Evolutionary conservation across 164 flowering plant genomes (phyloP), one percentile per base, ranked within the genome.

Genomic region (Warburgia ugandensis): DNA sequence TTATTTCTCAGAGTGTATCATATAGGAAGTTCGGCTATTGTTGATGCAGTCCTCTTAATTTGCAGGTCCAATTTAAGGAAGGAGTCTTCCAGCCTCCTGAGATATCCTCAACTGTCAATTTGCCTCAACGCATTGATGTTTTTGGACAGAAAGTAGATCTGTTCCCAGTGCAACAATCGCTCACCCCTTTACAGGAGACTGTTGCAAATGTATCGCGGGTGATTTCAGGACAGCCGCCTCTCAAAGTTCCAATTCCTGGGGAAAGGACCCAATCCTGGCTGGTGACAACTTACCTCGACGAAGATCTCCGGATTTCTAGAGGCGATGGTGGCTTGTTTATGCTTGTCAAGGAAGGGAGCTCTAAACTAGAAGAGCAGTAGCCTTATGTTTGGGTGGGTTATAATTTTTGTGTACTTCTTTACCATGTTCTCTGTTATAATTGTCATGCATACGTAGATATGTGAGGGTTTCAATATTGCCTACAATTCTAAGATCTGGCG

Each of bases 261-360:
- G 74, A 84, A 1, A 64, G 94, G 59, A 10, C 75, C 32, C 61
- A 55, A 16, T 92, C 99, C 17, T 92, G 90, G 86, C 91, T 92
- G 46, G 63, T 92, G 12, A 81, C 54, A 6, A 83, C 95, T 13
- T 92, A 81, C 69, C 91, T 92, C 16, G 96, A 92, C 37, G 58
- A 80, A 42, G 96, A 92, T 61, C 48, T 88, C 23, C 73, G 95
- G 17, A 92, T 92, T 29, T 82, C 95, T 11, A 80, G 95, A 68
- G 99, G 99, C 5, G 99, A 92, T 62, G 96, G 99, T 40, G 99
- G 99, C 36, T 81, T 87, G 52, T 92, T 92, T 56, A 81, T 88
- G 42, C 99, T 92, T 41, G 95, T 67, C 45, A 85, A 70, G 74
- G 89, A 92, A 77, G 96, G 95, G 5, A 85, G 95, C 61, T 68